Base-by-base conservation (phyloP, 2,329 filamentous ascomycete species). In the Bipolaris cookei region DNA sequence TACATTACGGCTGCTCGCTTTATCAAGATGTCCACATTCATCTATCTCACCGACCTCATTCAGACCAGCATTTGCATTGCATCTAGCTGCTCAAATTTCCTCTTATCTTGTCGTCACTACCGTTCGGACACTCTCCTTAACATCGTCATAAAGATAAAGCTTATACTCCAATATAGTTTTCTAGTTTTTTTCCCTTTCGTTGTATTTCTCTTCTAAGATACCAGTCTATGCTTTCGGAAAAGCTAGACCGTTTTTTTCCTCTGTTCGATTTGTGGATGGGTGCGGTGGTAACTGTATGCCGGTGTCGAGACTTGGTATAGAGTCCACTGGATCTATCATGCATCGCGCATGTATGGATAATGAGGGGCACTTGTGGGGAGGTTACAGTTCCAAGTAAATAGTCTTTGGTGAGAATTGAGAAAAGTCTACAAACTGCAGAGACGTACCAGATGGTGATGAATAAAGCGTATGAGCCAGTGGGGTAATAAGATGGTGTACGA, bases 131-230 rank as follows among this genome's bases (percentile, higher is more conserved):
- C 72, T 69, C 67, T 76, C 74, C 44, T 70, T 76, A 67, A 62
- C 57, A 53, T 47, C 51, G 64, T 53, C 64, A 62, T 71, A 68
- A 63, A 58, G 47, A 57, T 62, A 66, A 70, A 70, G 59, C 11
- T 25, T 67, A 67, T 61, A 67, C 54, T 68, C 68, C 70, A 66
- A 67, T 61, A 66, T 65, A 65, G 25, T 28, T 44, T 28, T 41
- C 16, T 7, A 11, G 5, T 13, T 20, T 30, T 66, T 62, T 62
- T 55, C 53, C 59, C 50, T 54, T 65, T 67, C 58, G 54, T 63
- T 68, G 53, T 68, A 65, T 73, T 73, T 76, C 71, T 45, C 62
- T 77, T 77, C 74, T 74, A 76, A 76, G 75, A 77, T 77, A 77
- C 75, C 75, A 75, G 74, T 75, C 73, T 70, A 64, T 58, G 72